Base-by-base conservation (phyloP, 208 protist species). In the Acanthamoeba castellanii region DNA sequence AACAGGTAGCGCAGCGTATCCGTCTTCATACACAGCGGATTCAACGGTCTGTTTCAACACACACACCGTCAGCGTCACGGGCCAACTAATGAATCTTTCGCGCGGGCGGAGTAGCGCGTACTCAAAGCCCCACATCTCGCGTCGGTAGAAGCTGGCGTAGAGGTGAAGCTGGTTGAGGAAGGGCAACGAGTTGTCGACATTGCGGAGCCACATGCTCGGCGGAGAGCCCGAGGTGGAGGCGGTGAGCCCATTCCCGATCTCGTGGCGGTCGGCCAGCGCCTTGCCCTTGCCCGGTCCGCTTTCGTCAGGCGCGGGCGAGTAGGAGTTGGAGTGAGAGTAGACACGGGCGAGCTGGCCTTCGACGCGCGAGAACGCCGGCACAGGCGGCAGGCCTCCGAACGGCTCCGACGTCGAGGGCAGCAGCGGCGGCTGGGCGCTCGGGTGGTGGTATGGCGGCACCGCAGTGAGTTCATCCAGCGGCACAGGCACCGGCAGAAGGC, bases 1-100 rank as follows among this genome's bases (percentile, higher is more conserved):
- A 88, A 88, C 1, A 88, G 47, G 34, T 88, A 88, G 81, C 81
- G 42, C 50, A 88, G 52, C 3, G 81, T 42, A 13, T 88, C 81
- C 2, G 52, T 5, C 22, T 88, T 88, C 20, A 64, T 34, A 50
- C 50, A 25, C 5, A 57, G 45, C 42, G 81, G 81, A 25, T 88
- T 88, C n/a, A 88, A 45, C 22, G 81, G 81, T 1, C 81, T 88
- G 72, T n/a, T 2, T 14, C 14, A 5, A 6, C 1, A 37, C n/a
- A 34, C 14, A 18, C 70, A 20, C 4, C 16, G 14, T 32, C 34
- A 78, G 32, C 13, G n/a, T 27, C 20, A 11, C 66, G n/a, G n/a
- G 5, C 66, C 11, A n/a, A 74, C 16, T 0, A n/a, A 32, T 18
- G 3, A 27, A 61, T 61, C 57, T 61, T 16, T 47, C 6, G 5